Evolutionary conservation across 257 asterid species (phyloP).

Genomic region (Primulina eburnea): DNA sequence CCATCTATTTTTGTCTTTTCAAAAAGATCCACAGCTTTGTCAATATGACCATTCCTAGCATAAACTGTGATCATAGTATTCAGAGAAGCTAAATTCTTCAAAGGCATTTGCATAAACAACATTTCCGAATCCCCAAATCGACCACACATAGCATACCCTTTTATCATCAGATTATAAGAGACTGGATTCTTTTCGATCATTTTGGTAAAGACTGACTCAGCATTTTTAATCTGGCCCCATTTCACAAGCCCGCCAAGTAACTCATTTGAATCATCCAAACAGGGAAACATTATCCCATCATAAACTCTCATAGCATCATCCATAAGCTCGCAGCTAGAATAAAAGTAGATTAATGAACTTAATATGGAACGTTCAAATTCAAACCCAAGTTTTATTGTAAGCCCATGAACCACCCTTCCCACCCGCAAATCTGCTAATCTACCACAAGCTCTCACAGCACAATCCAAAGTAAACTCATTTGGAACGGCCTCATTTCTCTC

Average conservation of each 20-base stretch:
- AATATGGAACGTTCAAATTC: conserved; percentile 44
- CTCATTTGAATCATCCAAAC: conserved; percentile 40
- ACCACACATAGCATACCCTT: conserved; percentile 62
- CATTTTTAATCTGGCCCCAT: conserved; percentile 50
- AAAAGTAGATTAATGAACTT: conserved; percentile 57
- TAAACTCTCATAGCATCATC: conserved; percentile 56
- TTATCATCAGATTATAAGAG: conserved; percentile 70
- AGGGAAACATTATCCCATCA: conserved; percentile 28
- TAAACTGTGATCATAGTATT: conserved; percentile 73
- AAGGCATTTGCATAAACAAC: conserved; percentile 51
- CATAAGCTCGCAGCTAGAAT: conserved; percentile 42
- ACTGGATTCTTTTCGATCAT: conserved; percentile 38
- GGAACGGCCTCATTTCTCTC: conserved; percentile 45
- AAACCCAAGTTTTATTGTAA: conserved; percentile 51
- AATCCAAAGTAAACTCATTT: conserved; percentile 78
- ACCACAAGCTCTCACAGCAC: conserved; percentile 61
- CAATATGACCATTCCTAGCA: conserved; percentile 46
- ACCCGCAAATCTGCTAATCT: conserved; percentile 34
- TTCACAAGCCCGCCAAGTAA: conserved; percentile 50
- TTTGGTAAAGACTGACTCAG: conserved; percentile 48
- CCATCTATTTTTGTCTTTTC: conserved; percentile 52
- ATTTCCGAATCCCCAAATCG: conserved; percentile 46
- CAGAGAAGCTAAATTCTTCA: conserved; percentile 37
- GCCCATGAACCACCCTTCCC: conserved; percentile 64
- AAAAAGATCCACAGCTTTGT: conserved; percentile 61